Base-by-base conservation (phyloP, 208 protist species). In the Leishmania tarentolae region DNA sequence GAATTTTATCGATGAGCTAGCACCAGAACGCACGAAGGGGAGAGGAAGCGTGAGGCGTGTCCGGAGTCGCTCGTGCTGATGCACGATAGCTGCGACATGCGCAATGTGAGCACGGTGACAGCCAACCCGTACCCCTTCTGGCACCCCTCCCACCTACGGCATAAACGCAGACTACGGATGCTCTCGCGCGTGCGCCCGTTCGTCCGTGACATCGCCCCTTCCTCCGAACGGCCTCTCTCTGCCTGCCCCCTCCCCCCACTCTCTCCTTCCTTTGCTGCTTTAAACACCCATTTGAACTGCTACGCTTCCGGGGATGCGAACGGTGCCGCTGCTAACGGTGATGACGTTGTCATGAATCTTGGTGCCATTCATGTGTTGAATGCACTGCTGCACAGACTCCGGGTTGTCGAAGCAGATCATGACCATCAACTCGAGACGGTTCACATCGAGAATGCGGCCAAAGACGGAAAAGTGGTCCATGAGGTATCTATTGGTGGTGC, bases 381-480 rank as follows among this genome's bases (percentile, higher is more conserved):
- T 94, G 75, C 91, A 94, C 72, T 92, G 75, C 84, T 94, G 89
- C 24, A 96, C 92, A 35, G 90, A 87, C 77, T 96, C 91, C 28
- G 91, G 92, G 71, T 93, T 95, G 69, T 94, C 88, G 79, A 93
- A 97, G 76, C 90, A 87, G 79, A 94, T 82, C 89, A 93, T 94
- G 31, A 86, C 86, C 89, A 93, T 93, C 57, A 92, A 53, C 53
- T 93, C 93, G 74, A 92, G 84, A 21, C 92, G 91, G 77, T 93
- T 97, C 31, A 97, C 90, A 75, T 97, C 92, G n/a, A 97, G 65
- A 57, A 97, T 87, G 35, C 86, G 88, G 35, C 94, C 92, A 83
- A 88, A 94, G 4, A 84, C 75, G 21, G 82, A 85, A 83, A 97
- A 96, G 31, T 87, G 56, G n/a, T 94, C 91, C 87, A 93, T 92